These are phyloP conservation scores for Syzygium malaccense DNA, from an alignment of 441 rosid species.

Conservation along the genomic window DNA sequence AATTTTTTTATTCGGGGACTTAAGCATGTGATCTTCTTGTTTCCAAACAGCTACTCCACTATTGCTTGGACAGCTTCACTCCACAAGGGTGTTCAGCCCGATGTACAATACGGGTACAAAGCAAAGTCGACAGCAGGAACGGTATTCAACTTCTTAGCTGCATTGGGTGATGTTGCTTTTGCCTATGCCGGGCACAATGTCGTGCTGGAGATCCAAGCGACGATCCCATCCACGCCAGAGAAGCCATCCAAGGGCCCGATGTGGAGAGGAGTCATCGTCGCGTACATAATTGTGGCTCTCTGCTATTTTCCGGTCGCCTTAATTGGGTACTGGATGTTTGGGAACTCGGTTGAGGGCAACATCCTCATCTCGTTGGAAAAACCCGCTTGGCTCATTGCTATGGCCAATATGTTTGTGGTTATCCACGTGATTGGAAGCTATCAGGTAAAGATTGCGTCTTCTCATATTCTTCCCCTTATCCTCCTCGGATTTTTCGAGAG, in stretches of 20 bases:
- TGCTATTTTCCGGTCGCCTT: conserved; percentile 89
- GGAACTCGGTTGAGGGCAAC: conserved; percentile 52
- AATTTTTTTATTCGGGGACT: neutral
- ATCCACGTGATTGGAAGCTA: conserved; percentile 80
- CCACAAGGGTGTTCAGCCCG: conserved; percentile 46
- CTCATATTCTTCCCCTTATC: neutral
- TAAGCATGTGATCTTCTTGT: neutral
- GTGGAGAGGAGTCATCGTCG: conserved; percentile 81
- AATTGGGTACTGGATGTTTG: conserved; percentile 58
- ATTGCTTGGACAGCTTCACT: conserved; percentile 72
- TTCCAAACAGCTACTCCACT: conserved; percentile 55
- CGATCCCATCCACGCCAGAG: conserved; percentile 74
- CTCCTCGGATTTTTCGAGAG: neutral
- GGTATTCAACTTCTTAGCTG: conserved; percentile 53
- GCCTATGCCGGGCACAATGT: conserved; percentile 87
- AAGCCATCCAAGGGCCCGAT: conserved; percentile 78
- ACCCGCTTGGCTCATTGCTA: conserved; percentile 64
- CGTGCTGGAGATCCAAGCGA: conserved; percentile 79
- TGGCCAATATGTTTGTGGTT: conserved; percentile 71
- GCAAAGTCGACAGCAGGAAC: conserved; percentile 32
- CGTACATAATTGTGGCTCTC: conserved; percentile 64
- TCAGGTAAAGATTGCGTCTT: conserved; percentile 35
- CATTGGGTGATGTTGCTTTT: conserved; percentile 67
- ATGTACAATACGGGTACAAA: conserved; percentile 49
- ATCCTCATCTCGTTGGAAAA: conserved; percentile 52